Evolutionary conservation across 768 basidiomycete genomes (phyloP).

Genomic region (Kwoniella sp.): DNA sequence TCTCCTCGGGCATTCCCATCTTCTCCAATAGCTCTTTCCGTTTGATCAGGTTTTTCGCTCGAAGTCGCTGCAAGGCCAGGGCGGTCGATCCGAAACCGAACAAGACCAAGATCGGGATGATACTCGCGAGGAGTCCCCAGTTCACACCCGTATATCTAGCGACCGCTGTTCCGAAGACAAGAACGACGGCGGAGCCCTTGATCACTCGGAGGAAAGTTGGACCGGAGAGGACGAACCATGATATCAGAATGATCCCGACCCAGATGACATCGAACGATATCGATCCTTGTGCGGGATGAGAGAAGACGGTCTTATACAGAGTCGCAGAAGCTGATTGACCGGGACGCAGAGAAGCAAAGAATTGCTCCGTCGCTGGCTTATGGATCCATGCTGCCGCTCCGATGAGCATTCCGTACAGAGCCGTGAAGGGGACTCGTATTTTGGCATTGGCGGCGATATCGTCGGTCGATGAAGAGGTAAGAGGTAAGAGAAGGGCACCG

Average conservation of each 20-base stretch:
- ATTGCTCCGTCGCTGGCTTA: conserved; percentile 49
- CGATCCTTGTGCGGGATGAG: conserved; percentile 67
- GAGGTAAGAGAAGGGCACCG: conserved; percentile 62
- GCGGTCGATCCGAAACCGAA: conserved; percentile 26
- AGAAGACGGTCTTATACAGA: conserved; percentile 39
- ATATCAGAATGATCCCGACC: conserved; percentile 43
- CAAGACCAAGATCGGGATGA: conserved; percentile 43
- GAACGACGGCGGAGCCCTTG: conserved; percentile 23
- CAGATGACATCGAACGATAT: conserved; percentile 70
- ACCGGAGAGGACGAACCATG: conserved; percentile 40
- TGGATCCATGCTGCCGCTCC: conserved; percentile 57
- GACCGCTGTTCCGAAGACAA: conserved; percentile 7
- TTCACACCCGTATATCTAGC: conserved; percentile 33
- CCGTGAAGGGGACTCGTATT: conserved; percentile 33
- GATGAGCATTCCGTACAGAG: conserved; percentile 58
- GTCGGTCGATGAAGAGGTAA: conserved; percentile 53
- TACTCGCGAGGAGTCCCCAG: conserved; percentile 41
- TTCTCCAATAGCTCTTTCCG: conserved; percentile 35
- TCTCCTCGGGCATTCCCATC: conserved; percentile 36
- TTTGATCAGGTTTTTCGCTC: conserved; percentile 35
- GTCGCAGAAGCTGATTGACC: conserved; percentile 14
- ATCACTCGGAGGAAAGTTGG: conserved; percentile 1
- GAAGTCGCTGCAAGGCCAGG: conserved; percentile 22
- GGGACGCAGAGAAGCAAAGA: conserved; percentile 34
- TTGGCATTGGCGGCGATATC: conserved; percentile 11